Evolutionary conservation across 2,329 filamentous ascomycete species (phyloP).

Genomic region (Verruconis gallopava): DNA sequence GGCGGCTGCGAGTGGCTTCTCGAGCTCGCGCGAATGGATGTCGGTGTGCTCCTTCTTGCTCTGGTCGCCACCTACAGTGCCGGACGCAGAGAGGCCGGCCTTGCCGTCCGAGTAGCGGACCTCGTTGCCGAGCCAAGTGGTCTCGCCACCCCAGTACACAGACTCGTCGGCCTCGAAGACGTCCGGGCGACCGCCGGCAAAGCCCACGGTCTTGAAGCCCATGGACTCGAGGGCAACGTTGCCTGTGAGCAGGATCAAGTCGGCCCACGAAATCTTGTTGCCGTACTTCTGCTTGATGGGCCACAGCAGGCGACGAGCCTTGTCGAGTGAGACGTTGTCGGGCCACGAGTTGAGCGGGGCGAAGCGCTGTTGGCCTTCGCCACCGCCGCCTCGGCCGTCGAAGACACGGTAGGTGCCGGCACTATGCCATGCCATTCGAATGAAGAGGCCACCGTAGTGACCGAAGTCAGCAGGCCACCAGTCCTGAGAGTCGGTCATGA

Average conservation of each 20-base stretch:
- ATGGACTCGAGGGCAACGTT: constrained; percentile 68
- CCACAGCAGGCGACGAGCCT: constrained; percentile 67
- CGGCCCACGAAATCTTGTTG: constrained; percentile 70
- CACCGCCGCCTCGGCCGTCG: constrained; percentile 63
- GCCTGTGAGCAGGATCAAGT: constrained; percentile 56
- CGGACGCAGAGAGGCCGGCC: constrained; percentile 15
- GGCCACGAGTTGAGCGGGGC: constrained; percentile 74
- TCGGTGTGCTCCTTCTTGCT: constrained; percentile 13
- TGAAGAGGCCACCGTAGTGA: constrained; percentile 68
- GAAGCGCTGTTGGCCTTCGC: constrained; percentile 64
- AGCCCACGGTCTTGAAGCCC: constrained; percentile 62
- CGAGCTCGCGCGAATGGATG: constrained; percentile 48
- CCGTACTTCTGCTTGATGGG: constrained; percentile 79
- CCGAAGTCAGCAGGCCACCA: constrained; percentile 77
- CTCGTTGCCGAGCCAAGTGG: constrained; percentile 62
- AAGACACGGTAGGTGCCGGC: constrained; percentile 65
- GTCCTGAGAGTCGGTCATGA: constrained; percentile 69
- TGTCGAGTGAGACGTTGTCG: constrained; percentile 66
- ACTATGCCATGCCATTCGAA: constrained; percentile 73
- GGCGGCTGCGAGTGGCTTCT: constrained; percentile 53
- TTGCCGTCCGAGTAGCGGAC: constrained; percentile 49
- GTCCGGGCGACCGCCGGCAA: constrained; percentile 58
- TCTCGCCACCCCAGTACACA: constrained; percentile 65
- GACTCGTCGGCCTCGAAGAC: constrained; percentile 65
- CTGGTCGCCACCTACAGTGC: constrained; percentile 28